Conservation (phyloP, 257 asterid species). For the Salvia hispanica region DNA sequence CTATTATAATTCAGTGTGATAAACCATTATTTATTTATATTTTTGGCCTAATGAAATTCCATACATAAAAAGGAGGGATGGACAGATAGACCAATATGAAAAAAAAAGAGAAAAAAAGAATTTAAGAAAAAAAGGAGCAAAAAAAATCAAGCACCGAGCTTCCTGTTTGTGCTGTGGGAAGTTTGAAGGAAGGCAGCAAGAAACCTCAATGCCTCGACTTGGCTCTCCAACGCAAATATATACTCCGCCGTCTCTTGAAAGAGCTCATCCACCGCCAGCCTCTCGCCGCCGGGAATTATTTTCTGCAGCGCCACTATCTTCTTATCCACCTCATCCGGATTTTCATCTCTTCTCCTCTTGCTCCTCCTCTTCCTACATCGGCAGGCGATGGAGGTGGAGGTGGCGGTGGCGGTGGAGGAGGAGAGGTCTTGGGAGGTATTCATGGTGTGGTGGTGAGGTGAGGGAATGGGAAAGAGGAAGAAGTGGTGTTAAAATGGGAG, state of each 20-base stretch:
- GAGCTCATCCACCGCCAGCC: slow-evolving; percentile 43
- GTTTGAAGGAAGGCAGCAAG: slow-evolving; percentile 50
- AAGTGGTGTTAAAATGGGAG: slow-evolving; percentile 39
- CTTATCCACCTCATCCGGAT: slow-evolving; percentile 46
- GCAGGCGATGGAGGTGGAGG: slow-evolving; percentile 16
- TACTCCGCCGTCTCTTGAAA: slow-evolving; percentile 71
- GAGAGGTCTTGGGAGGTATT: slow-evolving; percentile 30
- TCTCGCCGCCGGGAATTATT: slow-evolving; percentile 73
- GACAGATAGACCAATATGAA: background rate
- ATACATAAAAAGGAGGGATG: background rate
- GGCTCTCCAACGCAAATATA: slow-evolving; percentile 51
- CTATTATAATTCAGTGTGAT: background rate
- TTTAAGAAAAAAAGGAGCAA: background rate
- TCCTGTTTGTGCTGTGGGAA: slow-evolving; percentile 38
- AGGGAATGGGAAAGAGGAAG: slow-evolving; percentile 14
- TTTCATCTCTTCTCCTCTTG: background rate
- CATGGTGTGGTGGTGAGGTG: slow-evolving; percentile 30
- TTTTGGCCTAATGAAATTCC: background rate
- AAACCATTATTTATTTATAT: background rate
- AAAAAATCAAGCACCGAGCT: slow-evolving; percentile 47
- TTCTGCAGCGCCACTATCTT: slow-evolving; percentile 54
- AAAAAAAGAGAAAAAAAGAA: background rate
- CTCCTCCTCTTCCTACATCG: slow-evolving; percentile 27
- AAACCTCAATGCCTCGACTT: slow-evolving; percentile 54
- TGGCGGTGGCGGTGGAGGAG: slow-evolving; percentile 17